Percentiles rank a stretch among this genome's conserved stretches.
Conservation (phyloP, 768 basidiomycete species). For the Amanita fuliginea region DNA sequence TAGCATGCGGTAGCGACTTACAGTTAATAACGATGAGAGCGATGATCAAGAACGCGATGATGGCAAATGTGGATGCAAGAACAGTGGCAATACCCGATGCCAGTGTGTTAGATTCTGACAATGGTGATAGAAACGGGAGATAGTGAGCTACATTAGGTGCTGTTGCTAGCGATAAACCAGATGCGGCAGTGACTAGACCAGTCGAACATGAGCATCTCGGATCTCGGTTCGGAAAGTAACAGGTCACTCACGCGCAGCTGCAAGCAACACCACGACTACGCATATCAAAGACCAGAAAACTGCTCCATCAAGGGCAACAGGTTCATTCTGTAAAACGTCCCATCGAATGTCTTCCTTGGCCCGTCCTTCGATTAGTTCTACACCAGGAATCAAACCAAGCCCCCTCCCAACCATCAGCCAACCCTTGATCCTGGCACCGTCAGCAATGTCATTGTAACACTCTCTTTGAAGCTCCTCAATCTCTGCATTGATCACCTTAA, state of each 20-base stretch:
- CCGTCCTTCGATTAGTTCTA: constrained; percentile 65
- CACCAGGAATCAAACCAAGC: constrained; percentile 46
- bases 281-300: constrained; percentile 50
- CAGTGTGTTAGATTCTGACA: constrained; percentile 37
- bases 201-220: constrained; percentile 1
- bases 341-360: constrained; percentile 79
- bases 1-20: constrained; percentile 22
- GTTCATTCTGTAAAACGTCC: constrained; percentile 60
- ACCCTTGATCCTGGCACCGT: constrained; percentile 58
- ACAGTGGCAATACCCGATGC: constrained; percentile 56
- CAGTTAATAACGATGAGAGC: constrained; percentile 44
- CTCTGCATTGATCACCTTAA: constrained; percentile 65
- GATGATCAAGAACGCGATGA: constrained; percentile 44
- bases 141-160: constrained; percentile 68
- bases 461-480: constrained; percentile 59
- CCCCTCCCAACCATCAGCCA: constrained; percentile 73
- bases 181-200: constrained; percentile 52
- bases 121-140: constrained; percentile 47
- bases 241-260: constrained; percentile 43
- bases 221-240: constrained; percentile 4
- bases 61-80: constrained; percentile 55
- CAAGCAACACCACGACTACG: constrained; percentile 40
- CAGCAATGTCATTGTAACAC: constrained; percentile 62
- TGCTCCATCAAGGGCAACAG: constrained; percentile 29
- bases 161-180: constrained; percentile 54